phyloP scores from a whole-genome alignment of 306 rosid species.

The Lathyrus sativus region DNA sequence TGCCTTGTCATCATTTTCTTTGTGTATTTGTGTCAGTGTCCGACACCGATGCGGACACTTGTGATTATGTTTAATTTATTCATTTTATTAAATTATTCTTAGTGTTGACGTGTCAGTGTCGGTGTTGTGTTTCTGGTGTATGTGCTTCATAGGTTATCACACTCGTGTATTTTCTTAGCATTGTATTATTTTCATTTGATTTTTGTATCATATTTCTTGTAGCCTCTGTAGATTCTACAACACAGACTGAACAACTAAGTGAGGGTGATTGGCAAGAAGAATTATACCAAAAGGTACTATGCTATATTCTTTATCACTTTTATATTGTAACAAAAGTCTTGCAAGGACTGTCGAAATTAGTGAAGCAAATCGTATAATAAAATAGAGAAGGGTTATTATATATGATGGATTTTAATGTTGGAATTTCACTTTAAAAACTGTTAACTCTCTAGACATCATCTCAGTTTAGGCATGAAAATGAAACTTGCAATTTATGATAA shows the following conservation, averaged over 20 bases:
- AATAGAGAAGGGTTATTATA: conserved; percentile 2
- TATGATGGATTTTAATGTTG: not conserved
- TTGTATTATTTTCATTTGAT: conserved; percentile 14
- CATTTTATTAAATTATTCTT: too few relatives aligned
- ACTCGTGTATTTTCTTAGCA: conserved; percentile 20
- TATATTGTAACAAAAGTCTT: conserved; percentile 4
- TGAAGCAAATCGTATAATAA: not conserved
- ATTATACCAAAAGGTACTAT: conserved; percentile 63
- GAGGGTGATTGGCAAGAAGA: conserved; percentile 87
- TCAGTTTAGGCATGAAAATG: conserved; percentile 21
- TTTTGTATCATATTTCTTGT: conserved; percentile 38
- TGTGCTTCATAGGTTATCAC: not conserved
- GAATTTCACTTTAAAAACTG: not conserved
- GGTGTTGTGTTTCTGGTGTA: too few relatives aligned
- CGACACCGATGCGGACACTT: too few relatives aligned
- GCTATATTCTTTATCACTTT: conserved; percentile 30
- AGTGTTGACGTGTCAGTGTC: too few relatives aligned
- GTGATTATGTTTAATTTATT: too few relatives aligned
- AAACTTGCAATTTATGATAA: conserved; percentile 19
- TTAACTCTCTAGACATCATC: not conserved
- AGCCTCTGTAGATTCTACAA: conserved; percentile 81
- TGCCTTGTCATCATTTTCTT: conserved; percentile 15
- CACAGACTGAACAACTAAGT: conserved; percentile 68
- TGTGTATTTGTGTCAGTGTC: not conserved
- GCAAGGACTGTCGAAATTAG: conserved; percentile 15